Percentiles rank a stretch among this genome's conserved stretches.
Evolutionary conservation across 352 stramenopile genomes (phyloP).

Genomic region (Nothophytophthora sp.): DNA sequence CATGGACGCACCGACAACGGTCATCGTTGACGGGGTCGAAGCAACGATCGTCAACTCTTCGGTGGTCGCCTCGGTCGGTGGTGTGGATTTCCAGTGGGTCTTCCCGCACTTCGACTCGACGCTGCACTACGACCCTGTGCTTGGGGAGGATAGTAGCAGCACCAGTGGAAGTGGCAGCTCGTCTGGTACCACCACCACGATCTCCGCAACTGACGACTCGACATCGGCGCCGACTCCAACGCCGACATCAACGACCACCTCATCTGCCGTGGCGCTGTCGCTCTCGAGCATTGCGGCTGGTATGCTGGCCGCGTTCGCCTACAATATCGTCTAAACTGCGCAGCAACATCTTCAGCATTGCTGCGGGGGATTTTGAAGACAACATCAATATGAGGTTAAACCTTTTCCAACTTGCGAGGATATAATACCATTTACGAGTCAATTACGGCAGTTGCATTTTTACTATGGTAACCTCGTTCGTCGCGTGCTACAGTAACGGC

Average conservation of each 20-base stretch:
- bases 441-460: no score
- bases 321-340: conserved; percentile 22
- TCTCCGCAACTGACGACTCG: not conserved
- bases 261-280: conserved; percentile 7
- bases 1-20: conserved; percentile 29
- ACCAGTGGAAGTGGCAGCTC: not conserved
- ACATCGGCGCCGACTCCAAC: not conserved
- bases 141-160: conserved; percentile 23
- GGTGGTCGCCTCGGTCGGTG: conserved; percentile 8
- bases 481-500: no score
- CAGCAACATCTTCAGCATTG: no score
- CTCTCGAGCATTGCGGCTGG: conserved; percentile 8
- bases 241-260: not conserved
- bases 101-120: conserved; percentile 37
- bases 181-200: not conserved
- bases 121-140: conserved; percentile 59
- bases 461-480: no score
- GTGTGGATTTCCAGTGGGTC: conserved; percentile 34
- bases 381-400: no score
- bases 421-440: no score
- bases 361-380: no score
- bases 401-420: no score
- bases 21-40: conserved; percentile 15
- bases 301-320: conserved; percentile 4
- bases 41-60: conserved; percentile 26